phyloP scores from a whole-genome alignment of 2,329 filamentous ascomycete genomes.

The Proliferodiscus dingleyae region DNA sequence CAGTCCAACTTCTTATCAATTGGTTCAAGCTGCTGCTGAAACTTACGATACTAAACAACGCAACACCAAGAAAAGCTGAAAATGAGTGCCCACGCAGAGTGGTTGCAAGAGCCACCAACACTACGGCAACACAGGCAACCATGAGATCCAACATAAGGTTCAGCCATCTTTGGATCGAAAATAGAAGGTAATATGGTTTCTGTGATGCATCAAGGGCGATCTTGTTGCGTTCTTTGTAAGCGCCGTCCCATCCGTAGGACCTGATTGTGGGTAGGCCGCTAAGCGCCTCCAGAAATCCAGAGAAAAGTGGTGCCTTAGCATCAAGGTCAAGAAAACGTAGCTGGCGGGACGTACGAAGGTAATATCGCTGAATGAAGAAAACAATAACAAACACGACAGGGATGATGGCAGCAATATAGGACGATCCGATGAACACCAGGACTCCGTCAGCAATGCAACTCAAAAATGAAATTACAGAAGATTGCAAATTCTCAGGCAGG shows the following conservation, averaged over 20 bases:
- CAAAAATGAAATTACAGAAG: neutral
- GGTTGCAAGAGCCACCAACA: constrained; percentile 11
- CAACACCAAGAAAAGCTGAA: constrained; percentile 2
- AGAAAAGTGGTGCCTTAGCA: constrained; percentile 38
- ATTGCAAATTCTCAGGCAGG: constrained; percentile 1
- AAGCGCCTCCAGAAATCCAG: constrained; percentile 42
- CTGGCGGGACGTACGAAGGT: constrained; percentile 43
- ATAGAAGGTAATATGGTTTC: constrained; percentile 41
- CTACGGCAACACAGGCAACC: constrained; percentile 32
- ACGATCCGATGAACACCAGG: constrained; percentile 6
- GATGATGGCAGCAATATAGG: constrained; percentile 12
- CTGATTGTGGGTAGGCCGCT: constrained; percentile 46
- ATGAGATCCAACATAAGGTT: constrained; percentile 40
- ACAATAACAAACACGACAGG: constrained; percentile 7
- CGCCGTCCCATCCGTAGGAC: constrained; percentile 50
- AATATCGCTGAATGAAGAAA: constrained; percentile 35
- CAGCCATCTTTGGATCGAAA: constrained; percentile 42
- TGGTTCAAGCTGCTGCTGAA: constrained; percentile 37
- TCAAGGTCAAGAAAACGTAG: constrained; percentile 44
- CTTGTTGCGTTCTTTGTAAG: constrained; percentile 40
- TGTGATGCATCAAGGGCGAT: constrained; percentile 47
- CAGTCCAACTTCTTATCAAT: constrained; percentile 44
- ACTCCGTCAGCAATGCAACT: neutral
- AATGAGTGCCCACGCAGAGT: constrained; percentile 1
- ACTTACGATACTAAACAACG: constrained; percentile 36